A percentile compares a stretch with the other conserved stretches of the same genome.
These are phyloP conservation scores for Scytalidium lignicola DNA, from an alignment of 2,329 filamentous ascomycete species.

Conservation along the genomic window DNA sequence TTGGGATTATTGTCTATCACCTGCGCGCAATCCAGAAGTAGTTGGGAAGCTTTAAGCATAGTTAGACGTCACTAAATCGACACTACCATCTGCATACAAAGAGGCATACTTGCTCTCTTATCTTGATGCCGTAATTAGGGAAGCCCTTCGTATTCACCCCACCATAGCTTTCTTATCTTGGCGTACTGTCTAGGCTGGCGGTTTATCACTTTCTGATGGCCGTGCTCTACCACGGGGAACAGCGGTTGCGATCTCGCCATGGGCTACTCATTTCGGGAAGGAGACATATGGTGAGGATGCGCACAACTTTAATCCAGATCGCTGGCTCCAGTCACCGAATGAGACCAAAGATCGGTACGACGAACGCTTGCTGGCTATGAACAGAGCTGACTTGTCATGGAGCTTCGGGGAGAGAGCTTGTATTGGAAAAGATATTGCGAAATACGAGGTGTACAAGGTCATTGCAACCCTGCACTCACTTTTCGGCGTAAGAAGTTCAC, in stretches of 20 bases:
- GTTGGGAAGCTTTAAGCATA: no score
- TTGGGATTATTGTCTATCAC: no score
- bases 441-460: constrained; percentile 41
- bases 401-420: constrained; percentile 37
- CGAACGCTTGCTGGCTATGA: constrained; percentile 31
- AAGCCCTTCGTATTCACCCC: constrained; percentile 45
- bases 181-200: constrained; percentile 40
- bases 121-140: constrained; percentile 46
- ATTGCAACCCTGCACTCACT: constrained; percentile 39
- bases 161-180: constrained; percentile 43
- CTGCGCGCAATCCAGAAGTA: no score
- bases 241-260: constrained; percentile 37
- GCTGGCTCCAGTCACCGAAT: constrained; percentile 36
- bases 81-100: constrained; percentile 7
- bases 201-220: constrained; percentile 33
- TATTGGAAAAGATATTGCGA: constrained; percentile 36
- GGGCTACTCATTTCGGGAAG: constrained; percentile 34
- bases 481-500: constrained; percentile 40
- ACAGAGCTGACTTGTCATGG: constrained; percentile 34
- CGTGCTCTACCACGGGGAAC: constrained; percentile 30
- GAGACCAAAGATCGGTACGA: constrained; percentile 31
- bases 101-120: constrained; percentile 32
- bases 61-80: no score
- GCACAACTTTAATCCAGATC: constrained; percentile 39
- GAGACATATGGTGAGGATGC: constrained; percentile 39